Evolutionary conservation across 1,284 basidiomycete species (phyloP).

Genomic region (Marasmius sp.): DNA sequence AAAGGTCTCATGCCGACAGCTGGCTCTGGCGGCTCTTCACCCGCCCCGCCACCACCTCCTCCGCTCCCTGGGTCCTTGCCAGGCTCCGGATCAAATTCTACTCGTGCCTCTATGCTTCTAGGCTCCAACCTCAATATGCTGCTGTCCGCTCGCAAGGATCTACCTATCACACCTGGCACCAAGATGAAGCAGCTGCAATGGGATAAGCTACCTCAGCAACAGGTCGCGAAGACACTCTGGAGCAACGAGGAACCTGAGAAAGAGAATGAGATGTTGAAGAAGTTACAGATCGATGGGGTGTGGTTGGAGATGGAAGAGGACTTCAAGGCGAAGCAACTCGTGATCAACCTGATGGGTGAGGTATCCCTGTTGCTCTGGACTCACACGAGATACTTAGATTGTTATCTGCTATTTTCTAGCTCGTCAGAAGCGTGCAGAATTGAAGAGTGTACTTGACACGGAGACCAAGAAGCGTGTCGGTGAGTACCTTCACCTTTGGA

Average conservation of each 20-base stretch:
- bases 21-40: conserved; percentile 24
- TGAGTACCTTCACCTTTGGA: conserved; percentile 37
- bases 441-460: conserved; percentile 88
- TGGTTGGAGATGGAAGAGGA: conserved; percentile 98
- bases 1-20: conserved; percentile 19
- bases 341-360: conserved; percentile 78
- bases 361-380: conserved; percentile 3
- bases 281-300: conserved; percentile 81
- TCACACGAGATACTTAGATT: neutral
- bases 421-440: conserved; percentile 81
- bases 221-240: conserved; percentile 86
- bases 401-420: conserved; percentile 32
- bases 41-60: conserved; percentile 48
- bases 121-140: conserved; percentile 56
- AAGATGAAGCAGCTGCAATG: conserved; percentile 99
- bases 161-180: conserved; percentile 79
- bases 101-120: conserved; percentile 59
- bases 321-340: conserved; percentile 95
- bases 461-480: conserved; percentile 91
- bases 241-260: conserved; percentile 65
- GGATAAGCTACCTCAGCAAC: conserved; percentile 92
- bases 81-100: conserved; percentile 49
- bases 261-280: conserved; percentile 78
- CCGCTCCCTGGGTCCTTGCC: conserved; percentile 40
- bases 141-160: conserved; percentile 77